Conservation (phyloP, 495 filamentous ascomycete species). For the Aspergillus mulundensis region DNA sequence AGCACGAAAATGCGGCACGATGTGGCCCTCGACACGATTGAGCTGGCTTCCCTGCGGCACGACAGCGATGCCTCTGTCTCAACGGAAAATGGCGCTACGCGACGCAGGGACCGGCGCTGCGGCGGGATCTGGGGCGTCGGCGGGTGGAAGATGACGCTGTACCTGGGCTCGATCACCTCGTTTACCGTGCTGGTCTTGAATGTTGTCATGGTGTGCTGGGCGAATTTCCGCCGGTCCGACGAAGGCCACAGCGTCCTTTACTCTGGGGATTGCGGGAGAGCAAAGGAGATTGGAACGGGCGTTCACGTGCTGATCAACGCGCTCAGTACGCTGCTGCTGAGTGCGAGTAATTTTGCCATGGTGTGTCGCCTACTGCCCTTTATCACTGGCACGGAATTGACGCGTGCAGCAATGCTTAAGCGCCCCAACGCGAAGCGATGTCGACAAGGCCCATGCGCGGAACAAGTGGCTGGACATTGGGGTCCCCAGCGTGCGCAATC, state of each 20-base stretch:
- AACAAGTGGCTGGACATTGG: constrained; percentile 8
- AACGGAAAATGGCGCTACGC: no score
- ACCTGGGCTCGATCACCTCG: background rate
- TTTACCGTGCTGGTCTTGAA: constrained; percentile 3
- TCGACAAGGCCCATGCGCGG: background rate
- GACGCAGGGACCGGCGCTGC: background rate
- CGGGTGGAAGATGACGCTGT: constrained; percentile 4
- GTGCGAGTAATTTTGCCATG: constrained; percentile 8
- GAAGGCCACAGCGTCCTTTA: background rate
- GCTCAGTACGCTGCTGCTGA: constrained; percentile 3
- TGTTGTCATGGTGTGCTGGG: constrained; percentile 3
- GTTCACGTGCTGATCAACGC: constrained; percentile 6
- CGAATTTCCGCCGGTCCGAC: background rate
- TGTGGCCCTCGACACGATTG: background rate
- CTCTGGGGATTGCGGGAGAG: background rate
- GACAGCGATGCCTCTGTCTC: background rate
- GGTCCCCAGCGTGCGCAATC: constrained; percentile 7
- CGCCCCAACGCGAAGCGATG: background rate
- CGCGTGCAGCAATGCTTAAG: constrained; percentile 5
- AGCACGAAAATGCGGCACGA: background rate
- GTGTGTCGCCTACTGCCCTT: background rate
- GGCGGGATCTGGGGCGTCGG: background rate
- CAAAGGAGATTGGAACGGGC: background rate
- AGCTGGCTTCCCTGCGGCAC: background rate
- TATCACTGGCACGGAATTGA: background rate